Percentiles rank a stretch among this genome's conserved stretches.
These are phyloP conservation scores for Herpetomonas muscarum DNA, from an alignment of 208 protist species.

Conservation along the genomic window DNA sequence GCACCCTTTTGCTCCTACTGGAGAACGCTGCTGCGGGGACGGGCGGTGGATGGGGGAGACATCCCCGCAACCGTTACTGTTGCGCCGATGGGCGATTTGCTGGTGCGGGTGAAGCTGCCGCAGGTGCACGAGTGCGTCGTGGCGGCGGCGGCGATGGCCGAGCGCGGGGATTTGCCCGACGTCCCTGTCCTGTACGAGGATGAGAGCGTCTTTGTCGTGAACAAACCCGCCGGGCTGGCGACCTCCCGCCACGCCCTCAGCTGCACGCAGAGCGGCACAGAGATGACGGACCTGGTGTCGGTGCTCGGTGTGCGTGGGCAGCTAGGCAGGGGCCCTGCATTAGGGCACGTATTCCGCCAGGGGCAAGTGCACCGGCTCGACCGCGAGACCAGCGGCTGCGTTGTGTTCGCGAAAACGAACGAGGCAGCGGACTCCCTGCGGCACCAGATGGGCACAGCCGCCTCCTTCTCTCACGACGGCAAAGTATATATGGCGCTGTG, in stretches of 20 bases:
- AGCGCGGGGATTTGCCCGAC: background rate
- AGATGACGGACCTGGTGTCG: slow-evolving; percentile 46
- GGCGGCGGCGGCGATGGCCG: slow-evolving; percentile 10
- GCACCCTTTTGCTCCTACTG: slow-evolving; percentile 73
- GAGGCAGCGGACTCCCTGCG: slow-evolving; percentile 53
- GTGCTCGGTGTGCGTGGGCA: slow-evolving; percentile 17
- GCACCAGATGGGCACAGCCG: slow-evolving; percentile 77
- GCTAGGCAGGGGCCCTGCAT: background rate
- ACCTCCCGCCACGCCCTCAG: slow-evolving; percentile 73
- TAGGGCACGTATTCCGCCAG: slow-evolving; percentile 26
- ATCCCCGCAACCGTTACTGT: background rate
- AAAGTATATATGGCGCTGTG: slow-evolving; percentile 81
- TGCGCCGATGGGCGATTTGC: slow-evolving; percentile 37
- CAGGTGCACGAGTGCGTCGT: slow-evolving; percentile 52
- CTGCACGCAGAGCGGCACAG: slow-evolving; percentile 32
- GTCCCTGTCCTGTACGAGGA: slow-evolving; percentile 67
- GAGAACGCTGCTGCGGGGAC: slow-evolving; percentile 40
- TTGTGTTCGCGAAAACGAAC: slow-evolving; percentile 65
- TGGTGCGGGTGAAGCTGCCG: slow-evolving; percentile 51
- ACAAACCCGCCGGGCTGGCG: slow-evolving; percentile 71
- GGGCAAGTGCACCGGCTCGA: slow-evolving; percentile 84
- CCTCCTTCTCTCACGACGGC: slow-evolving; percentile 42
- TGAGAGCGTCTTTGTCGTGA: slow-evolving; percentile 57
- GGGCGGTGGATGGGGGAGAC: background rate
- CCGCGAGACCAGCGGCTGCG: slow-evolving; percentile 63